Conservation (phyloP, 305 asterid species). For the Fraxinus latifolia region DNA sequence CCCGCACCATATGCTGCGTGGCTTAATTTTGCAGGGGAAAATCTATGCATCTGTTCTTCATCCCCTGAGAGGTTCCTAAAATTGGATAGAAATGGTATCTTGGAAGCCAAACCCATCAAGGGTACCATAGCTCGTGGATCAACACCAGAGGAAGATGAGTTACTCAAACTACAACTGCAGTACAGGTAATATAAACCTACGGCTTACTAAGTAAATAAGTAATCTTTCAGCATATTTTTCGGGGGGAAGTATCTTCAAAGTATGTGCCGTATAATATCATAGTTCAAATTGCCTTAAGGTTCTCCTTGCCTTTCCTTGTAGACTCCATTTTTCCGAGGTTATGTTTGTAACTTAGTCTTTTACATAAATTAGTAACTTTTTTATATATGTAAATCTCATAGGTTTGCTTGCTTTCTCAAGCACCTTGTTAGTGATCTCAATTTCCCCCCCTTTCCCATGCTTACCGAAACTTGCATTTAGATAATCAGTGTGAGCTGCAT, state of each 20-base stretch:
- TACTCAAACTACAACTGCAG: conserved; percentile 63
- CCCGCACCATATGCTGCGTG: conserved; percentile 97
- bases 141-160: conserved; percentile 63
- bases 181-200: conserved; percentile 50
- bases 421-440: not conserved
- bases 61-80: conserved; percentile 96
- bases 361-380: not conserved
- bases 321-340: not conserved
- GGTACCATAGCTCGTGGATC: conserved; percentile 93
- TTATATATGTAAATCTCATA: not conserved
- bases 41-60: conserved; percentile 74
- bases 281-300: not conserved
- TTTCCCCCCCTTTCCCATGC: not conserved
- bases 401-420: not conserved
- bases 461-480: not conserved
- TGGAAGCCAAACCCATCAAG: conserved; percentile 96
- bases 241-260: not conserved
- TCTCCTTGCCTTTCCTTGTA: not conserved
- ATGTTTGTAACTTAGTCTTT: not conserved
- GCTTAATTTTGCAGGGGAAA: conserved; percentile 75
- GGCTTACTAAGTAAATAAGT: not conserved
- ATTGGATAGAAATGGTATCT: conserved; percentile 66
- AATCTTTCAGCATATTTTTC: not conserved
- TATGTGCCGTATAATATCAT: not conserved
- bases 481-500: not conserved